Conservation (phyloP, 106 monocot species). For the Gastrodia elata region DNA sequence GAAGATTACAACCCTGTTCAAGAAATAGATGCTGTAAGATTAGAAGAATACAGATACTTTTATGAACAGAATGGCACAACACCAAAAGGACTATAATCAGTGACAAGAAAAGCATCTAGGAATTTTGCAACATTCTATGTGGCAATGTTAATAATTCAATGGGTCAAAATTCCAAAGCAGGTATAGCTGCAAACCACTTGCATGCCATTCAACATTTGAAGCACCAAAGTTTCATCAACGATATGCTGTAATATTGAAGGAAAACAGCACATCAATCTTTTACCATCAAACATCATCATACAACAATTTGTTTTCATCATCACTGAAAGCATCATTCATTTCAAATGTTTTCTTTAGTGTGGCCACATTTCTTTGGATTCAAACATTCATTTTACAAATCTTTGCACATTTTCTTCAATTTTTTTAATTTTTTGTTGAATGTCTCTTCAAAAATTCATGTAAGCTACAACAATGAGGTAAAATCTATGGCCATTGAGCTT, state of each 20-base stretch:
- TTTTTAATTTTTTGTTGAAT: no score
- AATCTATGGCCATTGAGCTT: no score
- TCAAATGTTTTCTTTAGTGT: no score
- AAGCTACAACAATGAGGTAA: no score
- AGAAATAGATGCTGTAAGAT: background rate
- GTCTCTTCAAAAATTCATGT: no score
- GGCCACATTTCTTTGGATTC: no score
- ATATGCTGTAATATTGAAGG: background rate
- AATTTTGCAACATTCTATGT: background rate
- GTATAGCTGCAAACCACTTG: background rate
- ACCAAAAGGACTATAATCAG: background rate
- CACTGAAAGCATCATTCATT: no score
- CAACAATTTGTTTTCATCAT: no score
- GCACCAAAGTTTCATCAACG: background rate
- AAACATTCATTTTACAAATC: no score
- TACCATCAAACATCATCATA: no score
- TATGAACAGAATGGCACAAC: background rate
- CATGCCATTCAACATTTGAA: background rate
- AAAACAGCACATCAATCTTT: background rate
- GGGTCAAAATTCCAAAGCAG: background rate
- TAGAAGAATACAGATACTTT: background rate
- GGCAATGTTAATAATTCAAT: background rate
- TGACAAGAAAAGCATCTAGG: background rate
- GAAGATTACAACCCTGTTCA: slow-evolving; percentile 66
- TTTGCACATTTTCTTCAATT: no score